Percentiles rank a stretch among this genome's conserved stretches.
These are phyloP conservation scores for Arctium minus DNA, from an alignment of 129 eudicot genomes.

Conservation along the genomic window DNA sequence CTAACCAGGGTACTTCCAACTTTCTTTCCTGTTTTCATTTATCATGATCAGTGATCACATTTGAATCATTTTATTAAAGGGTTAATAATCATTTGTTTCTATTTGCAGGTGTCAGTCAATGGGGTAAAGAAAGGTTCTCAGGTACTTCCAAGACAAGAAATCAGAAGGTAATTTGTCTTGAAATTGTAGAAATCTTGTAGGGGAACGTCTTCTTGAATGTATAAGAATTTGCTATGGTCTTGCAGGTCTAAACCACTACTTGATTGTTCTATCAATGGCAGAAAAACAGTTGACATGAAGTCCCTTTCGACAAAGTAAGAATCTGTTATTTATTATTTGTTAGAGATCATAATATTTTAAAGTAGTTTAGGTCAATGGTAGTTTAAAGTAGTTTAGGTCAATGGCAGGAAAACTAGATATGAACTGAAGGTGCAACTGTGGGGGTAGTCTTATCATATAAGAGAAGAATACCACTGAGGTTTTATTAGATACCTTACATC, in stretches of 20 bases:
- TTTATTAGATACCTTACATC: too few species aligned
- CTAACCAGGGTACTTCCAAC: slow-evolving; percentile 42
- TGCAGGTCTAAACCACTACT: slow-evolving; percentile 34
- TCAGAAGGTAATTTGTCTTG: slow-evolving; percentile 40
- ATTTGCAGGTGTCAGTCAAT: slow-evolving; percentile 47
- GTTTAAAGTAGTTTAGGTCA: background rate
- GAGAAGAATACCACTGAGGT: too few species aligned
- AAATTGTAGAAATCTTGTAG: background rate
- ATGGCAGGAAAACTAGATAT: background rate
- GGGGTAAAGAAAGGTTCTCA: slow-evolving; percentile 31
- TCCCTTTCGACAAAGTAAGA: slow-evolving; percentile 42
- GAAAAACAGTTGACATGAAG: slow-evolving; percentile 33
- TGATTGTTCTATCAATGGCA: slow-evolving; percentile 14
- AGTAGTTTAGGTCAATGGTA: background rate
- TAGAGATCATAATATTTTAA: background rate
- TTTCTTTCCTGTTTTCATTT: slow-evolving; percentile 5
- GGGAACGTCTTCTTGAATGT: background rate
- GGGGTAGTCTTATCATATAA: too few species aligned
- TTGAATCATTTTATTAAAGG: background rate
- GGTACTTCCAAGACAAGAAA: slow-evolving; percentile 40
- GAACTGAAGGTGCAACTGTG: background rate
- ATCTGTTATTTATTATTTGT: background rate
- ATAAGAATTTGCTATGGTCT: background rate
- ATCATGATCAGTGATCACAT: background rate
- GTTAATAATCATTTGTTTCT: background rate